These are phyloP conservation scores for Penicillium sp. DNA, from an alignment of 2,329 filamentous ascomycete species.

Conservation along the genomic window DNA sequence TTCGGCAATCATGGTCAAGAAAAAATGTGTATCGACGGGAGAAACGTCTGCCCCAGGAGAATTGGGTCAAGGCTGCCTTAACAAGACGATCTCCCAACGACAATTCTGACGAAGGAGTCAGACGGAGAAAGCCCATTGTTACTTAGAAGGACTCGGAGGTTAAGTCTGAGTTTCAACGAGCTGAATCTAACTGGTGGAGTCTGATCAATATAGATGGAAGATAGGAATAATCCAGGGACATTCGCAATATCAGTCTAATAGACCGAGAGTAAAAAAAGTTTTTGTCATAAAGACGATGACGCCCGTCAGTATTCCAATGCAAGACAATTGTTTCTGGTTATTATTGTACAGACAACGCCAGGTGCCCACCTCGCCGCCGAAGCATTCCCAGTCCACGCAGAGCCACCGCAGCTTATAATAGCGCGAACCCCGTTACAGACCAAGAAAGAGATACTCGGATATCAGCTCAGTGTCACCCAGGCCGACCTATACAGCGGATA, in stretches of 20 bases:
- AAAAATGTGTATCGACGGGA: too few species aligned
- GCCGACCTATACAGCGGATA: slow-evolving; percentile 40
- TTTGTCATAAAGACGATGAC: neutral
- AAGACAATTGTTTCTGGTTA: slow-evolving; percentile 9
- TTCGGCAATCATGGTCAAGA: too few species aligned
- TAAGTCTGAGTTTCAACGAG: neutral
- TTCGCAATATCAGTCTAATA: neutral
- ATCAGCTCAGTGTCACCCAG: slow-evolving; percentile 6
- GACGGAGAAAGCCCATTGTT: neutral
- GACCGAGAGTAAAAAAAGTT: neutral
- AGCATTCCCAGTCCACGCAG: neutral
- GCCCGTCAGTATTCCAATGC: slow-evolving; percentile 10
- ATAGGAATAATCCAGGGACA: neutral
- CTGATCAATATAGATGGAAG: neutral
- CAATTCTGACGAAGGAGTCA: neutral
- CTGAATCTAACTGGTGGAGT: neutral
- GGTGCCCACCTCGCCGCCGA: neutral
- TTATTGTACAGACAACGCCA: slow-evolving; percentile 20
- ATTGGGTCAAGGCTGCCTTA: neutral
- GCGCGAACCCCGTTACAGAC: slow-evolving; percentile 8
- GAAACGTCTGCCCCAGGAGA: too few species aligned
- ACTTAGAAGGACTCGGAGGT: too few species aligned
- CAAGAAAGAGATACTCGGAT: neutral
- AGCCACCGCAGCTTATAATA: slow-evolving; percentile 15
- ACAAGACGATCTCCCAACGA: neutral